Evolutionary conservation across 176 grass and related monocot species (phyloP), one percentile per base, ranked within the genome.

Genomic region (Luzula sylvatica): DNA sequence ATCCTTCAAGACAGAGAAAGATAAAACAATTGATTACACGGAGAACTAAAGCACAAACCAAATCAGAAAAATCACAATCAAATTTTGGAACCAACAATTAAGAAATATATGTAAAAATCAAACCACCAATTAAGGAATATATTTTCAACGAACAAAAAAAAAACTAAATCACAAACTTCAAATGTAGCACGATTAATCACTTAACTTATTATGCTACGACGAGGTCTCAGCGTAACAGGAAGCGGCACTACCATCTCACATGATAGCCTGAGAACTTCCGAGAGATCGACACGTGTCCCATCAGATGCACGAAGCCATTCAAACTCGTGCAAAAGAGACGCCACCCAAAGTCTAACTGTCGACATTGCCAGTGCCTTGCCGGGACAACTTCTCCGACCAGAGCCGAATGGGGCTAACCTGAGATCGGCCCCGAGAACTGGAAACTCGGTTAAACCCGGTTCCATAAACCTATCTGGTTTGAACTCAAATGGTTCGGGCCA

Each of bases 201-300:
- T 17, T 46, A 46, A 46, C 43, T 46, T 46, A 46, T 4, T 14
- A 5, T 4, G 8, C 15, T 5, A 12, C 29, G 65, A 21, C 77
- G 60, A 2, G 65, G 69, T 46, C 67, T 55, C 26, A 87, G n/a
- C 55, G 42, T 61, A 0, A 63, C 82, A 38, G 66, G 39, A 17
- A 94, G 67, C 5, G 82, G 87, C n/a, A 50, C 32, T 2, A 74
- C 66, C 87, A 94, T 94, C 74, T 94, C 87, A 7, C 82, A 87
- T 0, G 87, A 94, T 5, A 94, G 43, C 74, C 78, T 55, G 15
- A 94, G 70, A 62, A 94, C 82, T 47, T 94, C 87, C 1, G 87
- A 94, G 14, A 87, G 42, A 12, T 94, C 66, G 2, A 86, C 77
- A 3, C 35, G 53, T 8, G 61, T 29, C 24, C 12, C 19, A 7